Conservation (phyloP, 2,329 filamentous ascomycete genomes). For the Aureobasidium sp. region DNA sequence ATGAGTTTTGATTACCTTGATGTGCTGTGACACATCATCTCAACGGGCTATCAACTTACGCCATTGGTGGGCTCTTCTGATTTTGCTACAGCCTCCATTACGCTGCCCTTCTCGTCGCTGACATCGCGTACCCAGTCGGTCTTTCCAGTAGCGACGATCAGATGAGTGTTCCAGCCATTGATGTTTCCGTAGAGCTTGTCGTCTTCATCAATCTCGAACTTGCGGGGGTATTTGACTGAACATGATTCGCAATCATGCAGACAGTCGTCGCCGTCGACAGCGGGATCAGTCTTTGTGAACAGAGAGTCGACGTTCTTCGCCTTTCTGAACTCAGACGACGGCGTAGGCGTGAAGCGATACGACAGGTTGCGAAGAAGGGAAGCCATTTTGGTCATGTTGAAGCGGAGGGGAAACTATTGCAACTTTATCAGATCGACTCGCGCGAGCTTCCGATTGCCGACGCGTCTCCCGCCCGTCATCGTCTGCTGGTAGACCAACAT, state of each 20-base stretch:
- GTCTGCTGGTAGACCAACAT: background rate
- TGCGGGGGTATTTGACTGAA: slow-evolving; percentile 69
- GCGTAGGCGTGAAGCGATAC: slow-evolving; percentile 22
- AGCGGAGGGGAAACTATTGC: background rate
- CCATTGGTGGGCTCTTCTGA: slow-evolving; percentile 57
- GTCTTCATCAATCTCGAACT: slow-evolving; percentile 62
- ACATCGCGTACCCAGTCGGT: slow-evolving; percentile 89
- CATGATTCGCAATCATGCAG: slow-evolving; percentile 79
- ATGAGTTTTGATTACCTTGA: slow-evolving; percentile 18
- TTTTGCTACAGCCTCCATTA: slow-evolving; percentile 48
- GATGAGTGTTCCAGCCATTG: slow-evolving; percentile 80
- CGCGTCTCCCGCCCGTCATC: background rate
- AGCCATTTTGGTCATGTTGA: slow-evolving; percentile 20
- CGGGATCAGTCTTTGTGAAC: slow-evolving; percentile 68
- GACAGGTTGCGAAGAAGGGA: slow-evolving; percentile 22
- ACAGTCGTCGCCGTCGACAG: slow-evolving; percentile 80
- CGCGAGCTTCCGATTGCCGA: background rate
- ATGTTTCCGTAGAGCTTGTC: slow-evolving; percentile 80
- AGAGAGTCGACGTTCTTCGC: slow-evolving; percentile 46
- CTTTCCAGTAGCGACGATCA: slow-evolving; percentile 92
- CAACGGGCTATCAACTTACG: slow-evolving; percentile 39
- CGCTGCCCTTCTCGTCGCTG: slow-evolving; percentile 66
- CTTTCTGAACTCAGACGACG: slow-evolving; percentile 39
- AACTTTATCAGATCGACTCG: slow-evolving; percentile 8
- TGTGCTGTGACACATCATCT: background rate